Conservation (phyloP, 169 alveolate genomes). For the Plasmodium gonderi region DNA sequence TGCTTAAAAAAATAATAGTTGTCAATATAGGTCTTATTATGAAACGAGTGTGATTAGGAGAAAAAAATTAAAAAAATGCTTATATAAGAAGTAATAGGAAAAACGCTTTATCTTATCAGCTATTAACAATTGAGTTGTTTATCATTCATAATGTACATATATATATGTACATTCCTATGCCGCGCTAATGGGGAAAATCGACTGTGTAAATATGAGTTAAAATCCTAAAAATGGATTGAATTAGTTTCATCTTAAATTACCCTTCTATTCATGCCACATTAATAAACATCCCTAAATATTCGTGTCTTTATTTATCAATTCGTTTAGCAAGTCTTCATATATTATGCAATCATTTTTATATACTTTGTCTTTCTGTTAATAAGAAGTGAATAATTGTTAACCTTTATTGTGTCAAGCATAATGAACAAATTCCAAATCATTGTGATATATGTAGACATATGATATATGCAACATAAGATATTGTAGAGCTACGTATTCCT, state of each 20-base stretch:
- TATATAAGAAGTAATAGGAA: no score
- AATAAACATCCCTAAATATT: not conserved
- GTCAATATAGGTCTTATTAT: not conserved
- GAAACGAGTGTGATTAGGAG: not conserved
- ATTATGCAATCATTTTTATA: constrained; percentile 46
- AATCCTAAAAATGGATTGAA: not conserved
- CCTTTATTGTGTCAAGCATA: not conserved
- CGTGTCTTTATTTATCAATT: constrained; percentile 51
- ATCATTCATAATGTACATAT: not conserved
- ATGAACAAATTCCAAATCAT: not conserved
- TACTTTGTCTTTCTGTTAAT: constrained; percentile 55
- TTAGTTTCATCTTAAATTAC: not conserved
- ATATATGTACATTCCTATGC: not conserved
- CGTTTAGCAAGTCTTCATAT: constrained; percentile 66
- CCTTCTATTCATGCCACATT: not conserved
- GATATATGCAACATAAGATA: no score
- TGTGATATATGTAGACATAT: not conserved
- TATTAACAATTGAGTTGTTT: not conserved
- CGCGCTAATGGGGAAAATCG: not conserved
- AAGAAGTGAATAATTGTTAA: not conserved
- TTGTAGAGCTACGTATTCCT: not conserved
- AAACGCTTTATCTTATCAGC: not conserved
- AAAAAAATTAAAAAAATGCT: not conserved
- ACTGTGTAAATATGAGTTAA: not conserved
- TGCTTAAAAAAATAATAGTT: not conserved